Evolutionary conservation across 1,139 yeast species (phyloP), one percentile per base, ranked within the genome.

Genomic region (Taphrina wiesneri): DNA sequence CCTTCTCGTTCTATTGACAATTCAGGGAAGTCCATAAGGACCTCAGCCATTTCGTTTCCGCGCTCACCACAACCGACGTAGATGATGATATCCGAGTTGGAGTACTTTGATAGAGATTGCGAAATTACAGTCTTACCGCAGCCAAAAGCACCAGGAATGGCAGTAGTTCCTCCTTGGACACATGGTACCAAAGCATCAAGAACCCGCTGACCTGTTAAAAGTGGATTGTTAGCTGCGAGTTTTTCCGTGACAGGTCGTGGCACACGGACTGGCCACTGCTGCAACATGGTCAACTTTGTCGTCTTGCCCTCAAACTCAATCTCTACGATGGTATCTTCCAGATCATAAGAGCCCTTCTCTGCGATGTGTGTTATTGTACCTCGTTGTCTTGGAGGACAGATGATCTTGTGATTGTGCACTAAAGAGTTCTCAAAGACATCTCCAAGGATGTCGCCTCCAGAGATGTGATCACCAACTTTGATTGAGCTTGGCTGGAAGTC

Each of bases 91-190:
- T 93, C 98, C 26, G 98, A 93, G 83, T 93, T 93, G 70, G 99
- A 93, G 80, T 86, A 93, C 79, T 93, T 93, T 71, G 99, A 93
- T 75, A 93, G 83, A 0, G 98, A 90, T 81, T 93, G 99, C 39
- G 99, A 93, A 77, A 93, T 93, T 74, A 93, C 99, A 13, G 99
- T 93, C 79, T 93, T 93, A 79, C 99, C 99, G 81, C 98, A 93
- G 70, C 99, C 99, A 75, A 93, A 93, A 70, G 99, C 99, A 79
- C 99, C 99, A 59, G 99, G 99, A 77, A 93, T 93, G 87, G 99
- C 95, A 52, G 99, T 93, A 63, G 99, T 93, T 82, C 99, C 99
- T 81, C 99, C 99, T 82, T 95, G 99, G 73, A 95, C 99, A 85
- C 96, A 90, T 64, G 99, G 99, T 85, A 93, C 95, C 72, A 93